Evolutionary conservation across 1,284 basidiomycete genomes (phyloP).

Genomic region (Ustilago loliicola): DNA sequence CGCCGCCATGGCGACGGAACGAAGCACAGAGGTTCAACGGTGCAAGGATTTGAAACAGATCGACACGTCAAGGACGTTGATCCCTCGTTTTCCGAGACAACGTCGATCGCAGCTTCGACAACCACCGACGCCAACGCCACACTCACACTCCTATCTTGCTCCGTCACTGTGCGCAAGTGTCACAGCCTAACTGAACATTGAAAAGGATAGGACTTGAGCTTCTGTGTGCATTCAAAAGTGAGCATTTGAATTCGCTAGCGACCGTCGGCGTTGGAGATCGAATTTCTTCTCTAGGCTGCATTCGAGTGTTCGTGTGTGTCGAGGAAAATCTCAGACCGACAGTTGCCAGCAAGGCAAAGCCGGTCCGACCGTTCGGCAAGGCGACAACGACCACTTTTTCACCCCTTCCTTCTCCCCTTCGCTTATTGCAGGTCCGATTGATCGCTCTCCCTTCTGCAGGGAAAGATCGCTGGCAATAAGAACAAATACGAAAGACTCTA

Average conservation of each 20-base stretch:
- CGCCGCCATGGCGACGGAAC: too few species aligned
- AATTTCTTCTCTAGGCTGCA: neutral
- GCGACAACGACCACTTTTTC: neutral
- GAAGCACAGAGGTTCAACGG: too few species aligned
- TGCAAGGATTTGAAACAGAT: neutral
- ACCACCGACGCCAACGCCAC: neutral
- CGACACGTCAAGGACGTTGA: constrained; percentile 3
- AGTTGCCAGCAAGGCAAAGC: constrained; percentile 14
- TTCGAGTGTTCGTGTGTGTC: neutral
- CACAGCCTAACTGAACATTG: neutral
- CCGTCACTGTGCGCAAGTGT: too few species aligned
- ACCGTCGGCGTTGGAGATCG: constrained; percentile 28
- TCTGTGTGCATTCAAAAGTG: neutral
- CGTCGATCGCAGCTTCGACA: neutral
- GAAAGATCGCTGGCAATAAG: neutral
- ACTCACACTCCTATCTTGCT: neutral
- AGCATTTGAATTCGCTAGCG: neutral
- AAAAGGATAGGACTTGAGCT: neutral
- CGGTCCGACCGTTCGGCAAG: constrained; percentile 1
- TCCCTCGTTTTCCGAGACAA: neutral
- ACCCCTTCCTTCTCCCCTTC: neutral
- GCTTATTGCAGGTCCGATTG: neutral
- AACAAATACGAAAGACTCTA: neutral
- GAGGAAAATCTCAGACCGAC: neutral
- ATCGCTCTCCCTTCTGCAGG: neutral